Evolutionary conservation across 345 rosid genomes (phyloP).

Genomic region (Jatropha curcas): DNA sequence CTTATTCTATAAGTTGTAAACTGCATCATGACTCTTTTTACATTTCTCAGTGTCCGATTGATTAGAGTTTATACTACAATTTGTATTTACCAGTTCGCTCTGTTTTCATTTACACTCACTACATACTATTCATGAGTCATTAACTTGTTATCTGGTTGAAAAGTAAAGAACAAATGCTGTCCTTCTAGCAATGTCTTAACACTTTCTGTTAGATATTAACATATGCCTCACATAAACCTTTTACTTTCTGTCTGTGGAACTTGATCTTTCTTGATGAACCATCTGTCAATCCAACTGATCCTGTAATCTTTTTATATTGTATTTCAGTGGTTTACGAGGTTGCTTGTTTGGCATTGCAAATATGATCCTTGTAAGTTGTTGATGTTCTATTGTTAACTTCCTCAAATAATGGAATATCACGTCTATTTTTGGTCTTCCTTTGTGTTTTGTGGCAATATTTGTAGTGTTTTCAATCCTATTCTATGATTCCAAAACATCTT

Average conservation of each 20-base stretch:
- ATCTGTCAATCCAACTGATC: constrained; percentile 31
- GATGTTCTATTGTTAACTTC: constrained; percentile 4
- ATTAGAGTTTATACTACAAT: too few relatives aligned
- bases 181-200: neutral
- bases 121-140: neutral
- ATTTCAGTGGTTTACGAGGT: constrained; percentile 86
- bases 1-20: constrained; percentile 32
- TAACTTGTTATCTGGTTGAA: neutral
- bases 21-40: constrained; percentile 5
- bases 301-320: constrained; percentile 31
- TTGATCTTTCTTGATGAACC: constrained; percentile 15
- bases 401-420: neutral
- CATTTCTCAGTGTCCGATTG: too few relatives aligned
- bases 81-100: too few relatives aligned
- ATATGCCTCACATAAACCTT: neutral
- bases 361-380: constrained; percentile 93
- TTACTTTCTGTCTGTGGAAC: too few relatives aligned
- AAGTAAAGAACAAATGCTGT: neutral
- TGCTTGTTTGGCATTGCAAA: constrained; percentile 94
- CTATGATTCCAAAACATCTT: neutral
- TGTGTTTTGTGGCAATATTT: neutral
- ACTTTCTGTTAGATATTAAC: constrained; percentile 2
- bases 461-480: neutral
- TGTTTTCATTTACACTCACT: neutral
- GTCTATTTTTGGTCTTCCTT: neutral